Evolutionary conservation across 2,329 filamentous ascomycete species (phyloP).

Genomic region (Penicillium aurantiogriseum): DNA sequence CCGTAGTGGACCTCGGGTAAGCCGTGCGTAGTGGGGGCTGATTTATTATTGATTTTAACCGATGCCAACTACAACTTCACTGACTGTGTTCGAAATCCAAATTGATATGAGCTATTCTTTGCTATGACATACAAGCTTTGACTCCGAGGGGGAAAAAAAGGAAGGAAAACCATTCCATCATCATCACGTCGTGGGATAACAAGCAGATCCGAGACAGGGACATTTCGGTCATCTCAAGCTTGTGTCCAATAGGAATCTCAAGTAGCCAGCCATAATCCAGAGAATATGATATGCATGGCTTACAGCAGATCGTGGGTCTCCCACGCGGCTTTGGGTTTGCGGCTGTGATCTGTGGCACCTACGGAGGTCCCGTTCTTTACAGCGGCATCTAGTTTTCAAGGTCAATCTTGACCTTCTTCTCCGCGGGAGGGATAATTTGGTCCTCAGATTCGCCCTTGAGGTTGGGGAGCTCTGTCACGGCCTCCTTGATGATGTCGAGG

Average conservation of each 20-base stretch:
- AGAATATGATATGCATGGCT: background rate
- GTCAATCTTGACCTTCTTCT: conserved; percentile 62
- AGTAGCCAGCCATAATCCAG: background rate
- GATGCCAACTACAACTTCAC: background rate
- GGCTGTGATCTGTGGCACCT: background rate
- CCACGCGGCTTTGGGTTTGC: background rate
- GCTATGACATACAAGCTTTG: conserved; percentile 9
- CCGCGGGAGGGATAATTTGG: conserved; percentile 55
- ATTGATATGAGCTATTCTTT: background rate
- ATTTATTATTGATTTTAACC: background rate
- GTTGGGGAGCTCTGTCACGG: conserved; percentile 75
- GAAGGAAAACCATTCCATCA: conserved; percentile 15
- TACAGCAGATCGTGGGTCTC: background rate
- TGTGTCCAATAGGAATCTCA: background rate
- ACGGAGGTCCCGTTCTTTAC: background rate
- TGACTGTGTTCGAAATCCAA: background rate
- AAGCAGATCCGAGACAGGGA: background rate
- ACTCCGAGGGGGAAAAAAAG: background rate
- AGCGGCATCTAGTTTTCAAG: conserved; percentile 53
- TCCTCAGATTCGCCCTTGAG: conserved; percentile 58
- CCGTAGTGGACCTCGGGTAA: background rate
- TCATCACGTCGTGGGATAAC: conserved; percentile 17
- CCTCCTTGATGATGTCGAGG: conserved; percentile 74
- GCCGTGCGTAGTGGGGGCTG: background rate
- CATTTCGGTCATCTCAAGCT: background rate